Conservation (phyloP, 129 eudicot species). For the Smallanthus sonchifolius region DNA sequence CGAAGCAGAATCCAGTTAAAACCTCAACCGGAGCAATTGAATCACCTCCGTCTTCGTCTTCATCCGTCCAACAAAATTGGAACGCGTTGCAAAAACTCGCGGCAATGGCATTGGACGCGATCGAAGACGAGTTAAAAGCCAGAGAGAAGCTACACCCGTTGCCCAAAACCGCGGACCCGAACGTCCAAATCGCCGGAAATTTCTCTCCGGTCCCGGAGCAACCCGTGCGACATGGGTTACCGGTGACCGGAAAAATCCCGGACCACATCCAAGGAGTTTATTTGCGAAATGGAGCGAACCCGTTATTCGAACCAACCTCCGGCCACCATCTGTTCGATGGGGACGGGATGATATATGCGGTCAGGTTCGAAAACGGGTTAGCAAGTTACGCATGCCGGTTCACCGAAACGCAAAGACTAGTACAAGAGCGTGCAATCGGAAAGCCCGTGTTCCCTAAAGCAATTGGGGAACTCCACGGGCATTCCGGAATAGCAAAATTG, state of each 20-base stretch:
- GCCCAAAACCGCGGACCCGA: constrained; percentile 55
- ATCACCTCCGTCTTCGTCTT: background rate
- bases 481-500: constrained; percentile 46
- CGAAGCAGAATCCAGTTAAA: constrained; percentile 20
- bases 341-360: constrained; percentile 56
- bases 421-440: constrained; percentile 43
- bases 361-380: constrained; percentile 38
- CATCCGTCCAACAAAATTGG: constrained; percentile 38
- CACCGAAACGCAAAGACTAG: constrained; percentile 43
- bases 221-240: constrained; percentile 33
- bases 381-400: constrained; percentile 53
- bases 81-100: constrained; percentile 56
- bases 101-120: constrained; percentile 59
- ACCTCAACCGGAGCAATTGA: background rate
- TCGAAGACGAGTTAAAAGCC: constrained; percentile 41
- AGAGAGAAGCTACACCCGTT: constrained; percentile 42
- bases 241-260: constrained; percentile 41
- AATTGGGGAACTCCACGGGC: constrained; percentile 58
- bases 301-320: constrained; percentile 41
- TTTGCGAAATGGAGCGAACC: constrained; percentile 53
- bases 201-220: constrained; percentile 59
- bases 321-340: constrained; percentile 63
- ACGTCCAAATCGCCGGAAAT: constrained; percentile 49
- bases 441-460: constrained; percentile 54
- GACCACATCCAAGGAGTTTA: constrained; percentile 44